Evolutionary conservation across 495 filamentous ascomycete genomes (phyloP).

Genomic region (Aspergillus bertholletiae): DNA sequence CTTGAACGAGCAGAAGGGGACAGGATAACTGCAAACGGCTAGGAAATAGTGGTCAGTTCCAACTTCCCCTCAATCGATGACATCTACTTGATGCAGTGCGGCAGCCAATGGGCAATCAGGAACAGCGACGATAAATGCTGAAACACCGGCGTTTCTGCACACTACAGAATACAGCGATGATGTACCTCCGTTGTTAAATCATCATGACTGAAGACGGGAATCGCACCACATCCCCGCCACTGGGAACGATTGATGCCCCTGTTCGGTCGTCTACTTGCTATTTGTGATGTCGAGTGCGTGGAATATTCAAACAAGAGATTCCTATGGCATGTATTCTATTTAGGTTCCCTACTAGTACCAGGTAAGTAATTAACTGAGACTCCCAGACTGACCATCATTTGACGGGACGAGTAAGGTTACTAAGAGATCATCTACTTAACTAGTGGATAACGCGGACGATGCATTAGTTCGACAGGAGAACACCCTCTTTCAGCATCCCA

Average conservation of each 20-base stretch:
- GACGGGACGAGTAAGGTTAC: not conserved
- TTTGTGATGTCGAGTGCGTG: not conserved
- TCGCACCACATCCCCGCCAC: no score
- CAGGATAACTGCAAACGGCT: conserved; percentile 8
- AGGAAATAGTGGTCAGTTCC: conserved; percentile 11
- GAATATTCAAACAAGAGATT: no score
- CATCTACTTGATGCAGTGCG: conserved; percentile 5
- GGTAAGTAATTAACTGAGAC: not conserved
- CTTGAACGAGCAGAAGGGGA: not conserved
- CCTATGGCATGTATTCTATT: no score
- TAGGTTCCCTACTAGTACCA: not conserved
- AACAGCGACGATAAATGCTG: not conserved
- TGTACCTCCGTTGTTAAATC: conserved; percentile 3
- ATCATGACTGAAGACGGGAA: not conserved
- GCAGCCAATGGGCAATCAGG: not conserved
- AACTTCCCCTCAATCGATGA: conserved; percentile 11
- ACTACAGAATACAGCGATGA: conserved; percentile 2
- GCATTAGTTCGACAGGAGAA: not conserved
- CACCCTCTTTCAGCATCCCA: not conserved
- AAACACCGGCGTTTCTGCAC: conserved; percentile 3
- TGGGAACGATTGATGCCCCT: not conserved
- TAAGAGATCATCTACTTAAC: not conserved
- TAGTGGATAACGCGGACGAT: conserved; percentile 5
- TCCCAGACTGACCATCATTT: no score
- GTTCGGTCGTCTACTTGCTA: not conserved